phyloP scores from a whole-genome alignment of 805 yeast genomes.

The Candida nonsorbophila region DNA sequence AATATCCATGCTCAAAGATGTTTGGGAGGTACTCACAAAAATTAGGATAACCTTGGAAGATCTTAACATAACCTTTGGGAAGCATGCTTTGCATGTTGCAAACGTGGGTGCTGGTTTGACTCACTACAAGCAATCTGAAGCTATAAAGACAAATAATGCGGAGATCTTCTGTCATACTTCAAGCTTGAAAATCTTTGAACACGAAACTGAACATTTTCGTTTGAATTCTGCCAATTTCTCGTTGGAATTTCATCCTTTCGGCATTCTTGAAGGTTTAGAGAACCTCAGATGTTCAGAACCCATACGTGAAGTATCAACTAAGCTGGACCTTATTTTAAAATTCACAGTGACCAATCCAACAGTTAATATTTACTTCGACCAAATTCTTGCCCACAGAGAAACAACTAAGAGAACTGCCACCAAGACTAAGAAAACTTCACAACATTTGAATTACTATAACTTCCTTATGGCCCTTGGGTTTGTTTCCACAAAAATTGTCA shows the following conservation, averaged over 20 bases:
- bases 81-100: conserved; percentile 11
- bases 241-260: conserved; percentile 17
- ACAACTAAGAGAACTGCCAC: conserved; percentile 4
- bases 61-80: conserved; percentile 14
- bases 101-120: conserved; percentile 15
- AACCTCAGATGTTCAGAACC: conserved; percentile 5
- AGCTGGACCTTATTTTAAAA: conserved; percentile 7
- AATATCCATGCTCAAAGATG: conserved; percentile 3
- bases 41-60: conserved; percentile 20
- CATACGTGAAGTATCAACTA: background rate
- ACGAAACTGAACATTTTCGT: conserved; percentile 24
- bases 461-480: conserved; percentile 5
- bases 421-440: conserved; percentile 2
- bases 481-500: conserved; percentile 16
- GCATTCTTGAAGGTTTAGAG: conserved; percentile 14
- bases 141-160: conserved; percentile 3
- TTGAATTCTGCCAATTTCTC: conserved; percentile 29
- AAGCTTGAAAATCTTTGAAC: conserved; percentile 21
- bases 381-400: conserved; percentile 10
- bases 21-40: conserved; percentile 8
- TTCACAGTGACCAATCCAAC: conserved; percentile 29
- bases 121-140: conserved; percentile 6
- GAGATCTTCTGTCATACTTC: conserved; percentile 20
- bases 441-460: conserved; percentile 10
- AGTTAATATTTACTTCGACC: conserved; percentile 33